These are phyloP conservation scores for Stromatinia cepivora DNA, from an alignment of 2,329 filamentous ascomycete species.

Conservation along the genomic window DNA sequence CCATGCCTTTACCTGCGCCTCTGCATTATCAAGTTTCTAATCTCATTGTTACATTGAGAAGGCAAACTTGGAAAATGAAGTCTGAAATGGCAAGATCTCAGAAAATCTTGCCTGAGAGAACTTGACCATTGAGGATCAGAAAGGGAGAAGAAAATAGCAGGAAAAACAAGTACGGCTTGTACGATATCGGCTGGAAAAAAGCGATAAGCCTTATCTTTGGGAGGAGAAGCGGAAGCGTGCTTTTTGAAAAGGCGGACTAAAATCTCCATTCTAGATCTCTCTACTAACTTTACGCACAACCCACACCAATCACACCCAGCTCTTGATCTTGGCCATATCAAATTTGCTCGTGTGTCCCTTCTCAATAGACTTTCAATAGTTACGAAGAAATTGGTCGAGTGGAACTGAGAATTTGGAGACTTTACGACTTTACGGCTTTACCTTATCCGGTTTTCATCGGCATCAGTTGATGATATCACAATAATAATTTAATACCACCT, in stretches of 20 bases:
- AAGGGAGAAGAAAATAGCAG: neutral
- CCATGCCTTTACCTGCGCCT: slow-evolving; percentile 6
- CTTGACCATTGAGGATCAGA: neutral
- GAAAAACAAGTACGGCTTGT: neutral
- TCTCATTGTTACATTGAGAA: neutral
- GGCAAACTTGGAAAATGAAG: neutral
- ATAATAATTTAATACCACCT: neutral
- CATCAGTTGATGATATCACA: neutral
- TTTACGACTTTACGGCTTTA: neutral
- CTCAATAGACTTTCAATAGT: neutral
- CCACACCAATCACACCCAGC: neutral
- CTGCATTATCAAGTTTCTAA: slow-evolving; percentile 11
- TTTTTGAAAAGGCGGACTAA: slow-evolving; percentile 9
- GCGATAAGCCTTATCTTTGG: slow-evolving; percentile 9
- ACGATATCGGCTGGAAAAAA: neutral
- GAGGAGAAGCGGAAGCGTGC: neutral
- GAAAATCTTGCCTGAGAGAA: neutral
- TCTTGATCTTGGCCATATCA: neutral
- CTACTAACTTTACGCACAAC: neutral
- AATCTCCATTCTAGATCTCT: neutral
- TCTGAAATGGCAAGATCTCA: neutral
- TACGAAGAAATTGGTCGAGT: neutral
- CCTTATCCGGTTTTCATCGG: neutral
- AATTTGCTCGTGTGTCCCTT: slow-evolving; percentile 8
- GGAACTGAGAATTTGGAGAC: neutral